Base-by-base conservation (phyloP, 345 rosid species). In the Sonneratia alba region DNA sequence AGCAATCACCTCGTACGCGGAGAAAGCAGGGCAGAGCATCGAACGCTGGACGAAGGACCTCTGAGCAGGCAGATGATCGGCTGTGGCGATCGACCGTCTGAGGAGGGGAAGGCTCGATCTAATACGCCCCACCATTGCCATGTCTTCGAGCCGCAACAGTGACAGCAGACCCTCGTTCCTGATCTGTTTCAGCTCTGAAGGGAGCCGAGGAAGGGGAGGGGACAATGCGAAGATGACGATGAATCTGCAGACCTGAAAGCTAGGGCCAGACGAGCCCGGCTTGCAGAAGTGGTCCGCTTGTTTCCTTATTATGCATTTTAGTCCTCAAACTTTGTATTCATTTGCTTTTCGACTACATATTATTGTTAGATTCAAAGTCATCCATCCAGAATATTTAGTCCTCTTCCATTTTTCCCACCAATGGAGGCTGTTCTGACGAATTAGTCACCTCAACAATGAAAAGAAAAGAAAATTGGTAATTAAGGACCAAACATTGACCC, bases 61-160 rank as follows among this genome's bases (percentile, higher is more conserved):
- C 37, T 76, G 78, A 48, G 82, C 61, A 10, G 83, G 72, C 45
- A 79, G 36, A 45, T 85, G 77, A 43, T 87, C 84, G 71, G 91
- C 76, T 12, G 83, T 37, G n/a, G 87, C n/a, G 62, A 84, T 34
- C 66, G 40, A 18, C 71, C 70, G 84, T 75, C 76, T 74, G 79
- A 88, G 69, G 67, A 89, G 76, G 72, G 91, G 85, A 73, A 87
- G 81, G 62, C 81, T 82, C 76, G 89, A 91, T 88, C 96, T 82
- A 79, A 91, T 37, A 73, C 96, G 96, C 68, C 84, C 81, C 11
- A 86, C 85, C 79, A 86, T 77, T 53, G 95, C 89, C 85, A 86
- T 86, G 74, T 73, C 53, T 19, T n/a, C 43, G 5, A 45, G 49
- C 70, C n/a, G 24, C 70, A 15, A 67, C 27, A 19, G 38, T 32